phyloP scores from a whole-genome alignment of 2,329 filamentous ascomycete species.

The Exophiala alcalophila region DNA sequence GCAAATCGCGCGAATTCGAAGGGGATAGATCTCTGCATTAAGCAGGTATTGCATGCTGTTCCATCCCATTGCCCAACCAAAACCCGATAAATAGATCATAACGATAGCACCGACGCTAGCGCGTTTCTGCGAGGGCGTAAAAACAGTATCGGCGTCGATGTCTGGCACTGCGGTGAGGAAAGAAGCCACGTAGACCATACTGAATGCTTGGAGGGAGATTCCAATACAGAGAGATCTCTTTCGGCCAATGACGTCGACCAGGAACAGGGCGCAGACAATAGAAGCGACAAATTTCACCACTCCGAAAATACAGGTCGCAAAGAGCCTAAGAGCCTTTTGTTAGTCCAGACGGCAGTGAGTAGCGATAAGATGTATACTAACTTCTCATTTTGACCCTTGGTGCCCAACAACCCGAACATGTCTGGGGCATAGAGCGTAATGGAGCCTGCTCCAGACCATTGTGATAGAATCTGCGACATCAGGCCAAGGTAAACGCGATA shows the following conservation, averaged over 20 bases:
- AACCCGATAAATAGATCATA: constrained; percentile 45
- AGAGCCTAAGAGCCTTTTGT: constrained; percentile 41
- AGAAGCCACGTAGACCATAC: constrained; percentile 56
- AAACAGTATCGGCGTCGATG: constrained; percentile 33
- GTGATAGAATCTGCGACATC: constrained; percentile 67
- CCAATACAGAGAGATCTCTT: constrained; percentile 56
- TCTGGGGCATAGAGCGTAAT: constrained; percentile 76
- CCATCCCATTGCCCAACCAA: constrained; percentile 50
- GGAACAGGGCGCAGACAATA: constrained; percentile 69
- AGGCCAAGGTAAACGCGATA: constrained; percentile 69
- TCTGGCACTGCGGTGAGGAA: constrained; percentile 41
- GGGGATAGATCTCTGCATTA: constrained; percentile 47
- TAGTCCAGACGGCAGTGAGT: neutral
- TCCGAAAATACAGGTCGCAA: constrained; percentile 59
- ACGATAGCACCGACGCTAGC: constrained; percentile 43
- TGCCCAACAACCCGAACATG: constrained; percentile 69
- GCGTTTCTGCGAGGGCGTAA: constrained; percentile 28
- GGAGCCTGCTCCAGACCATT: constrained; percentile 70
- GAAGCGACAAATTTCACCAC: constrained; percentile 69
- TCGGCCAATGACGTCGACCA: constrained; percentile 75
- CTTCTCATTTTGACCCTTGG: constrained; percentile 65
- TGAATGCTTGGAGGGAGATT: constrained; percentile 47
- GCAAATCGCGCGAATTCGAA: constrained; percentile 43
- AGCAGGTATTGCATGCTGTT: constrained; percentile 47
- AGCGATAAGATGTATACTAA: neutral